Evolutionary conservation across 2,329 filamentous ascomycete species (phyloP), one percentile per base, ranked within the genome.

Genomic region (Helotiales sp.): DNA sequence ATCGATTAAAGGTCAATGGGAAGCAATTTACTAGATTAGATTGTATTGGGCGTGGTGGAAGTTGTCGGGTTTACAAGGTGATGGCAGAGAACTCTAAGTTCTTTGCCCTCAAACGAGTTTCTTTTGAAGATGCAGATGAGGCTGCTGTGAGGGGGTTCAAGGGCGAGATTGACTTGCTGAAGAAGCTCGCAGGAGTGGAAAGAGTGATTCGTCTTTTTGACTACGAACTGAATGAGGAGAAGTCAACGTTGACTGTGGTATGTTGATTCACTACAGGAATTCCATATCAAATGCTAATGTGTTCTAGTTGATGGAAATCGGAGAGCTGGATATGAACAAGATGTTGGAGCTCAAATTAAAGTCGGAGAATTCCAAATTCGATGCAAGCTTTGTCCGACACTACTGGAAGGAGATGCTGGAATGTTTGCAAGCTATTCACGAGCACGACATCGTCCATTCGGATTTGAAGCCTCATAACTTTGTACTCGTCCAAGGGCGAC

Each of bases 371-470:
- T 87, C 92, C 45, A 87, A 85, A 67, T 91, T 99, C 68, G 96
- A 99, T 77, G 86, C 93, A 1, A 92, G 91, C 62, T 97, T 98
- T 78, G 93, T 96, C 13, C 91, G 96, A n/a, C 96, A 92, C 80
- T 97, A 97, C 83, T 99, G 96, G 96, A 96, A 97, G 79, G 96
- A 99, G 80, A 99, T 99, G 96, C 89, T 99, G 20, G 93, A 97
- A 78, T 98, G 96, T 77, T 88, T 99, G 6, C 88, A 92, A 72
- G 88, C 95, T 0, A 93, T 99, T 0, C 96, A 99, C 77, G 87
- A 91, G 13, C 86, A 91, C 77, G 93, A 97, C 76, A 94, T 99
- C 70, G 96, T 99, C 2, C 96, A 99, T 80, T 97, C 93, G 0
- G 96, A 99, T 77, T 84, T 99, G 43, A 99, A 99, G 79, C 96